Evolutionary conservation across 352 stramenopile genomes (phyloP), one percentile per base, ranked within the genome.

Genomic region (Phytophthora parvispora): DNA sequence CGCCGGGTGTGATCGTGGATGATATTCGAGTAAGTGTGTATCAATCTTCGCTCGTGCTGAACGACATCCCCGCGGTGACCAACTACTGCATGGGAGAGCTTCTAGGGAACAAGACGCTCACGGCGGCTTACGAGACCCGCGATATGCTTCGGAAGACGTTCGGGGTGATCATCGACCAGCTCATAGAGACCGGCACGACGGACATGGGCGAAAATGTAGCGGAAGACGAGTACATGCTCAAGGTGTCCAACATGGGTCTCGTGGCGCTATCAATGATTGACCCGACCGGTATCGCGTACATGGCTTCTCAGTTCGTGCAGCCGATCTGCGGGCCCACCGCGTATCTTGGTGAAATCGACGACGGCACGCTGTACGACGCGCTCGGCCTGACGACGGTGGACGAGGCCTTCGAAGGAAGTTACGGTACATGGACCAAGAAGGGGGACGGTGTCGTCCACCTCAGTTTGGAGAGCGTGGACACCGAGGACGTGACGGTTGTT

Each of bases 251-350:
- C 25, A 65, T 82, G 31, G 77, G 74, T 8, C 48, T 74, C 8
- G 56, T 69, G 8, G 69, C 80, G 15, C 16, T 84, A 34, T 63
- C 77, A 3, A 64, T 56, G 9, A 71, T 84, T 36, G 77, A 84
- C 16, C 71, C 77, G 13, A 84, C 70, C 0, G 75, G 75, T 2
- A 72, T 84, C 36, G 75, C 63, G 4, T 67, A 77, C 42, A 74
- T 84, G 75, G 72, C 64, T 0, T 61, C 67, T 2, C 65, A 80
- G 36, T 84, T 77, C 34, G 63, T 84, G 1, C 72, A 84, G 50
- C 72, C 72, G 8, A 80, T 80, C 6, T 80, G 72, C 36, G 72
- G 72, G 9, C 72, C 72, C 1, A 80, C 68, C 0, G 42, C 56
- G 0, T 69, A 75, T 27, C 25, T 80, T 3, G 68, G 68, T 1